Base-by-base conservation (phyloP, 345 rosid species). In the Durio zibethinus region DNA sequence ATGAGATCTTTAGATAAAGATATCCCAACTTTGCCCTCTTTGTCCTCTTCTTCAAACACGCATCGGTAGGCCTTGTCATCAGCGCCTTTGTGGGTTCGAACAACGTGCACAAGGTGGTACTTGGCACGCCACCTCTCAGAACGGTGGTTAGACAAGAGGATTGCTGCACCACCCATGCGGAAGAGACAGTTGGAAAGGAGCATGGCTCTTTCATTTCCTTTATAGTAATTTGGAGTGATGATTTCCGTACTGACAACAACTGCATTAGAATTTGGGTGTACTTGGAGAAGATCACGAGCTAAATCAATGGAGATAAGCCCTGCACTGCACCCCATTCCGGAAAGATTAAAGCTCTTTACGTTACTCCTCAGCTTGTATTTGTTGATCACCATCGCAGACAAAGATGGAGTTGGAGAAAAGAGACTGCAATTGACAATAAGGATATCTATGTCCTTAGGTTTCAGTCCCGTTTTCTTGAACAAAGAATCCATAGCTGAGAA, bases 321-420 rank as follows among this genome's bases (percentile, higher is more conserved):
- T 0, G 97, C 97, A 48, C 93, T 90, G 77, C 97, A 90, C 2
- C 97, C 97, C 95, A 92, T 92, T 42, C 97, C 93, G 0, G 93
- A 90, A 3, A 92, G 89, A 83, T 92, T 90, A 63, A 89, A 89
- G 85, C 95, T 92, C 77, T 86, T 92, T 23, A 92, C 87, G 68
- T 92, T 91, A 77, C 97, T 92, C 71, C 95, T 83, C 29, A 92
- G 85, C 86, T 88, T 89, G 82, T 88, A 92, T 73, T 88, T 90
- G 73, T 92, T 92, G 53, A 92, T 88, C 43, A 92, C 86, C 97
- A 92, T 90, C 35, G 97, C 93, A 0, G 97, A 88, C 29, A 90
- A 80, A 0, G 95, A 92, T 3, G 97, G 97, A 0, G 97, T 90
- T 0, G 94, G 93, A 1, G 95, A 90, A 78, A 92, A 89, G 1